Base-by-base conservation (phyloP, 2,329 filamentous ascomycete genomes). In the Aspergillus sp. region DNA sequence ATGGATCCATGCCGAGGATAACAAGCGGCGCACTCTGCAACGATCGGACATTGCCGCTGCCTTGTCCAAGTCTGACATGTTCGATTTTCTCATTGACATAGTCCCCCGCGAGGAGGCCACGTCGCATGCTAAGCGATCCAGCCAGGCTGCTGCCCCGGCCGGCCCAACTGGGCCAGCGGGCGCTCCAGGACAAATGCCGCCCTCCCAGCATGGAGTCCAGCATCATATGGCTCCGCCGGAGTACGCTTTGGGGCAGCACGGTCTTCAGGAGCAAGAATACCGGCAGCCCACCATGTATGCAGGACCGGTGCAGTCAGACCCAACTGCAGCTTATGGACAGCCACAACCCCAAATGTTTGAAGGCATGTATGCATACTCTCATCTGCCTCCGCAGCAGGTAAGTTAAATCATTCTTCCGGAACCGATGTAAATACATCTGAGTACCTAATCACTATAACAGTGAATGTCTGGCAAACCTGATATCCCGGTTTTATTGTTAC, bases 1-100 rank as follows among this genome's bases (percentile, higher is more conserved):
- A 44, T 99, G 94, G 94, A 99, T 99, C 59, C 94, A 99, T 65
- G 94, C 94, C 14, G 94, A 99, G 70, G 94, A 99, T 75, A 99
- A 99, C 78, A 99, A 99, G 79, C 85, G 94, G 26, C 86, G 94
- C 41, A 99, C 94, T 1, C 79, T 99, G 38, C 94, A 99, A 74
- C 85, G 94, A 47, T 96, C 90, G 52, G 94, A 99, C 67, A 99
- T 99, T 69, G 94, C 94, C 19, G 95, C 91, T 10, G 94, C 94
- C 13, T 80, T 99, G 20, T 89, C 90, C 54, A 99, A 99, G 76
- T 96, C 91, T 19, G 94, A 99, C 76, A 99, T 99, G 94, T 99
- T 99, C 72, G 94, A 99, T 76, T 99, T 99, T 75, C 80, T 99
- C 54, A 99, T 99, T 70, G 94, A 99, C 69, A 99, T 99, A 56